Percentiles rank a stretch among this genome's conserved stretches.
These are phyloP conservation scores for Boletus barrowsii DNA, from an alignment of 768 basidiomycete species.

Conservation along the genomic window DNA sequence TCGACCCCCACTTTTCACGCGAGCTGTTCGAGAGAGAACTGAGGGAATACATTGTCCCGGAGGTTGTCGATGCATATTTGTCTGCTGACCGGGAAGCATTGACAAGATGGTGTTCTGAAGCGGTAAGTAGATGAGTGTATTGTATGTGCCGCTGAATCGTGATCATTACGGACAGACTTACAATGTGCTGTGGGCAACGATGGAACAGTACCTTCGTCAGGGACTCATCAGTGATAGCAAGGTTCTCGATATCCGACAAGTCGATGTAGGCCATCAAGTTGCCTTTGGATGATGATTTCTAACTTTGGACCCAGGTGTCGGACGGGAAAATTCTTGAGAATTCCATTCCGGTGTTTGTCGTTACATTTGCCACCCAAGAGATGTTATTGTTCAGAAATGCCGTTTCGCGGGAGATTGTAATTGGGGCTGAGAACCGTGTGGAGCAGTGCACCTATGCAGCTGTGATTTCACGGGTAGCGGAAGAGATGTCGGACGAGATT, in stretches of 20 bases:
- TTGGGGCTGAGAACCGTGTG: conserved; percentile 87
- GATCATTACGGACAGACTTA: conserved; percentile 62
- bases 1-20: conserved; percentile 85
- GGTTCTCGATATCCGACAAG: conserved; percentile 94
- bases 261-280: conserved; percentile 65
- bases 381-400: conserved; percentile 87
- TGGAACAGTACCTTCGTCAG: conserved; percentile 90
- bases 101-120: conserved; percentile 92
- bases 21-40: conserved; percentile 88
- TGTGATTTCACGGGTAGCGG: conserved; percentile 83
- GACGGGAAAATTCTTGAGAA: conserved; percentile 90
- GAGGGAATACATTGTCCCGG: conserved; percentile 95
- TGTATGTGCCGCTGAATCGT: neutral
- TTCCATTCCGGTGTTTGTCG: conserved; percentile 83
- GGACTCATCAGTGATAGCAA: conserved; percentile 91
- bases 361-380: conserved; percentile 93
- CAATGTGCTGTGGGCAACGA: conserved; percentile 97
- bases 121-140: conserved; percentile 50
- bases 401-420: conserved; percentile 79
- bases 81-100: conserved; percentile 85
- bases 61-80: conserved; percentile 94
- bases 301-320: conserved; percentile 51
- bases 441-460: conserved; percentile 94
- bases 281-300: conserved; percentile 1
- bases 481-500: conserved; percentile 85